These are phyloP conservation scores for Vigna unguiculata DNA, from an alignment of 306 rosid genomes.

Conservation along the genomic window DNA sequence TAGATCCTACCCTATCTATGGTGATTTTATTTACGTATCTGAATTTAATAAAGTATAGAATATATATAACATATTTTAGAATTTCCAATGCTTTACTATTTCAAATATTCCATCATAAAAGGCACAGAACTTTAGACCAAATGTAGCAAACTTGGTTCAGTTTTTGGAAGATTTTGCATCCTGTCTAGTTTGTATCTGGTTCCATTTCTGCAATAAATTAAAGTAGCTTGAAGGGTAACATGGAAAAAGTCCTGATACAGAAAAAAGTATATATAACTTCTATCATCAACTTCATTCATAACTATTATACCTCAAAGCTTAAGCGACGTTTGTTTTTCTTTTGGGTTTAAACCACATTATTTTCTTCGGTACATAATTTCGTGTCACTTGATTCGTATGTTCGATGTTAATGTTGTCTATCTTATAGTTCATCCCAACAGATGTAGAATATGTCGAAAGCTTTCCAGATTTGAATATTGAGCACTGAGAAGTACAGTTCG, in stretches of 20 bases:
- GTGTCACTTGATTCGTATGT: neutral
- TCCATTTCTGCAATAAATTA: conserved; percentile 5
- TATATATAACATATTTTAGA: neutral
- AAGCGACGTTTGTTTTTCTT: too few relatives aligned
- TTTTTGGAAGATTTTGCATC: neutral
- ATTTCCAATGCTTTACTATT: conserved; percentile 3
- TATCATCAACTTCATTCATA: too few relatives aligned
- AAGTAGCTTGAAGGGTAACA: neutral
- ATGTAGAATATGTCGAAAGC: neutral
- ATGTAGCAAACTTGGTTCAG: neutral
- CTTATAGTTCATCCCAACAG: neutral
- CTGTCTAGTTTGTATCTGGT: neutral
- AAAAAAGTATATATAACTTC: too few relatives aligned
- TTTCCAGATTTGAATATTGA: neutral
- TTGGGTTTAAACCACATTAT: neutral
- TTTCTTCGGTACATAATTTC: too few relatives aligned
- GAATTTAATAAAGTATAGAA: neutral
- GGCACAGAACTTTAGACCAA: neutral
- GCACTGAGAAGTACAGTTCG: too few relatives aligned
- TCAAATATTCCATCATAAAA: neutral
- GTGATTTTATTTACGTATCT: neutral
- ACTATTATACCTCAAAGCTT: too few relatives aligned
- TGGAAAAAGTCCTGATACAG: neutral
- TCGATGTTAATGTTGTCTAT: neutral
- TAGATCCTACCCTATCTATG: neutral